Base-by-base conservation (phyloP, 2,329 filamentous ascomycete genomes). In the Paecilomyces formosus region DNA sequence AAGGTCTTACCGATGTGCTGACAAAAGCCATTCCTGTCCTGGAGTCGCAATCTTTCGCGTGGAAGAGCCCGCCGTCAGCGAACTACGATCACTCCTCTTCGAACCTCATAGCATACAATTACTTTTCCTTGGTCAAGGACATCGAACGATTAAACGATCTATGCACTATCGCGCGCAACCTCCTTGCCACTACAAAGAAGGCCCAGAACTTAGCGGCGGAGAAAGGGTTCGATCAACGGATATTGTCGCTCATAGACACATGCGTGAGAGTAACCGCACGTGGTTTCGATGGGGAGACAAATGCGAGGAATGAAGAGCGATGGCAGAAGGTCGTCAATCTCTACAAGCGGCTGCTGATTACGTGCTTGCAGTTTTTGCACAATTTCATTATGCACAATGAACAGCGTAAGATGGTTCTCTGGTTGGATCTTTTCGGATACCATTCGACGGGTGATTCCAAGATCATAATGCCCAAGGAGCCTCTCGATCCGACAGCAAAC, bases 321-420 rank as follows among this genome's bases (percentile, higher is more conserved):
- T 87, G 84, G 84, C 83, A 86, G 71, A 82, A 81, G 70, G 82
- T 86, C 57, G 83, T 87, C 61, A 85, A 85, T 66, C 80, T 83
- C 3, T 87, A 85, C 72, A 87, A 88, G 72, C 84, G 85, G 64
- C 74, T 87, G 18, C 75, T 87, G 65, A 86, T 87, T 57, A 86
- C 84, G 2, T 84, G 82, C 61, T 75, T 88, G n/a, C 85, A 87
- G 66, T 86, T 86, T 63, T 72, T 87, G 57, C 85, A 87, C 72
- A 87, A 87, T 62, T 80, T 87, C 54, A 83, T 86, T 53, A 84
- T 85, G 66, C 81, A 85, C 61, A 88, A 88, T 63, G 85, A 88
- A 70, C 79, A 84, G 60, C 76, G 84, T 45, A 87, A 88, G 66
- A 77, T 87, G 64, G 83, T 86, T 64, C 77, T 88, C 2, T 88